These are phyloP conservation scores for Pilobolus umbonatus DNA, from an alignment of 192 early-diverging fungal species.

Conservation along the genomic window DNA sequence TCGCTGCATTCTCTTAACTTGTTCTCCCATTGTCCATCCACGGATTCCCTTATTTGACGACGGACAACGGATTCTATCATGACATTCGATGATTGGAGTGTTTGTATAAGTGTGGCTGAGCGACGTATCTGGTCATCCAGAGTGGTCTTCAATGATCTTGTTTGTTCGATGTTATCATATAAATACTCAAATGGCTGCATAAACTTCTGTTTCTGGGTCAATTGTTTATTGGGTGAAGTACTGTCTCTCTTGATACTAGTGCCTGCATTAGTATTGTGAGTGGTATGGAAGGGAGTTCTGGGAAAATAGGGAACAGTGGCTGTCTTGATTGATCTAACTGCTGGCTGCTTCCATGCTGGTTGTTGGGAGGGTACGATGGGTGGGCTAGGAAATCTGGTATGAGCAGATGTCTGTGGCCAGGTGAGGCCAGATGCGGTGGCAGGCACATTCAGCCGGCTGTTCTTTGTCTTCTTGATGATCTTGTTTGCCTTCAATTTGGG, in stretches of 20 bases:
- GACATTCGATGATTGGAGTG: constrained; percentile 58
- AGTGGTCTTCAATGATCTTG: constrained; percentile 54
- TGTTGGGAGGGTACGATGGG: constrained; percentile 39
- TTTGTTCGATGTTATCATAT: constrained; percentile 58
- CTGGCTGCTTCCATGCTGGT: constrained; percentile 5
- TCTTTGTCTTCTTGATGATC: not conserved
- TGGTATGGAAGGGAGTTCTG: constrained; percentile 8
- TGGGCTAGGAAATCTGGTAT: constrained; percentile 28
- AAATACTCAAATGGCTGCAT: constrained; percentile 52
- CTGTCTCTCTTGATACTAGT: constrained; percentile 34
- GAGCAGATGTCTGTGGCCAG: constrained; percentile 6
- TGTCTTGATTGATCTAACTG: not conserved
- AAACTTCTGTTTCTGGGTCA: constrained; percentile 48
- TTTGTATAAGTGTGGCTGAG: constrained; percentile 64
- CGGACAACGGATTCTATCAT: constrained; percentile 76
- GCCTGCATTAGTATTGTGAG: constrained; percentile 37
- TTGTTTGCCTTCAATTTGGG: not conserved
- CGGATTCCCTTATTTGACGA: constrained; percentile 57
- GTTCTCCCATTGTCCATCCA: constrained; percentile 40
- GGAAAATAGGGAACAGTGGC: constrained; percentile 15
- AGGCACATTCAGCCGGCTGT: constrained; percentile 1
- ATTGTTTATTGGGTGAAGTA: constrained; percentile 47
- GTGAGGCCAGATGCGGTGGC: not conserved
- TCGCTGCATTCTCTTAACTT: constrained; percentile 28
- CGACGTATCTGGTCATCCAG: constrained; percentile 76